Conservation (phyloP, 1,139 yeast species). For the Pneumocystis canis region DNA sequence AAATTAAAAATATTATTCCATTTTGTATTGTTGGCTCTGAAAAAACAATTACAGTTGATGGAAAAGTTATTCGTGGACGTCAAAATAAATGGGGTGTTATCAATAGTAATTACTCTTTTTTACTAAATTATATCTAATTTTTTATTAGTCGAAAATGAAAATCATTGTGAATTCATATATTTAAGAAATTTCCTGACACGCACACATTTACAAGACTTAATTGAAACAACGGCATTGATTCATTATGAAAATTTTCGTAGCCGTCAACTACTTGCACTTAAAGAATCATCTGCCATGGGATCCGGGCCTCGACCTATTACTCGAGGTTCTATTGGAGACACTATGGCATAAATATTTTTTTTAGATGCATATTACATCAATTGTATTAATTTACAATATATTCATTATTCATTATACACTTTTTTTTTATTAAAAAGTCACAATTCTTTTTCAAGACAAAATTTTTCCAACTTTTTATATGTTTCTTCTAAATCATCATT, state of each 20-base stretch:
- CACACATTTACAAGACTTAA: slow-evolving; percentile 89
- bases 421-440: not conserved
- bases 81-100: slow-evolving; percentile 90
- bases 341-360: not conserved
- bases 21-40: slow-evolving; percentile 95
- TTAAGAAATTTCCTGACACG: slow-evolving; percentile 86
- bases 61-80: slow-evolving; percentile 76
- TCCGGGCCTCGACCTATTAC: slow-evolving; percentile 4
- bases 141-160: slow-evolving; percentile 58
- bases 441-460: slow-evolving; percentile 35
- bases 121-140: not conserved
- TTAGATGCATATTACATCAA: not conserved
- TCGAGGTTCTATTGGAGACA: not conserved
- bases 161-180: slow-evolving; percentile 88
- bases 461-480: slow-evolving; percentile 60
- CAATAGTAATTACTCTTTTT: slow-evolving; percentile 18
- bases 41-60: slow-evolving; percentile 49
- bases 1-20: slow-evolving; percentile 43
- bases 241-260: slow-evolving; percentile 91
- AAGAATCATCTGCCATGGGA: slow-evolving; percentile 37
- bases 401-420: not conserved
- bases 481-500: slow-evolving; percentile 88
- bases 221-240: slow-evolving; percentile 74
- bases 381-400: not conserved
- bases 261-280: slow-evolving; percentile 82